These are phyloP conservation scores for Cupressus sempervirens DNA, from an alignment of 75 land plant species.

Conservation along the genomic window DNA sequence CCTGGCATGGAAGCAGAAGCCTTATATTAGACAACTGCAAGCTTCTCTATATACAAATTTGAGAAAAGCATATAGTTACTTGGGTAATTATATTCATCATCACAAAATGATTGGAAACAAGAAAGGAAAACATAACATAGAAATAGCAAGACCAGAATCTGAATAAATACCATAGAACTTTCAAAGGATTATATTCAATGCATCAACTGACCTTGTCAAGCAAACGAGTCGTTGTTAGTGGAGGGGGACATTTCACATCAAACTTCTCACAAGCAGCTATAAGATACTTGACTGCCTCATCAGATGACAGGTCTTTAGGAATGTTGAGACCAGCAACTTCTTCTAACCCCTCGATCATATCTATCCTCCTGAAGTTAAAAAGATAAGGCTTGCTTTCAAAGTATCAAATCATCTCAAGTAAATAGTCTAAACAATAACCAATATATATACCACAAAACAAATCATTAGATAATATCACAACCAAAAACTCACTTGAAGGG, in stretches of 20 bases:
- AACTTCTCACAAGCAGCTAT: constrained; percentile 56
- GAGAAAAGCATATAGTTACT: too few species aligned
- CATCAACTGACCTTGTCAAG: constrained; percentile 76
- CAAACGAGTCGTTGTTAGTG: constrained; percentile 82
- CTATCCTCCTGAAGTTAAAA: constrained; percentile 63
- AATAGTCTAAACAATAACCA: neutral
- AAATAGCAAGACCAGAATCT: neutral
- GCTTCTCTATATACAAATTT: too few species aligned
- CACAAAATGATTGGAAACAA: too few species aligned
- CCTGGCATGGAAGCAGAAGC: too few species aligned
- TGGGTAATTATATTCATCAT: too few species aligned
- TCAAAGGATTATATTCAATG: neutral
- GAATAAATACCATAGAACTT: neutral
- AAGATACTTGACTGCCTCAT: constrained; percentile 73
- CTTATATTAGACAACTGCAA: too few species aligned
- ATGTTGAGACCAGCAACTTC: constrained; percentile 56
- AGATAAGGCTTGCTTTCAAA: neutral
- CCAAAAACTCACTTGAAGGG: constrained; percentile 68
- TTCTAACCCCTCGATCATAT: constrained; percentile 85
- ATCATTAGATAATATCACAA: neutral
- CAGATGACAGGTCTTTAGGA: constrained; percentile 68
- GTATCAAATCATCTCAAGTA: neutral
- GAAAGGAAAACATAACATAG: neutral
- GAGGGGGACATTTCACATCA: constrained; percentile 91
- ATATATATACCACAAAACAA: neutral